Percentiles rank a stretch among this genome's conserved stretches.
phyloP scores from a whole-genome alignment of 306 rosid genomes.

The Trifolium pratense region DNA sequence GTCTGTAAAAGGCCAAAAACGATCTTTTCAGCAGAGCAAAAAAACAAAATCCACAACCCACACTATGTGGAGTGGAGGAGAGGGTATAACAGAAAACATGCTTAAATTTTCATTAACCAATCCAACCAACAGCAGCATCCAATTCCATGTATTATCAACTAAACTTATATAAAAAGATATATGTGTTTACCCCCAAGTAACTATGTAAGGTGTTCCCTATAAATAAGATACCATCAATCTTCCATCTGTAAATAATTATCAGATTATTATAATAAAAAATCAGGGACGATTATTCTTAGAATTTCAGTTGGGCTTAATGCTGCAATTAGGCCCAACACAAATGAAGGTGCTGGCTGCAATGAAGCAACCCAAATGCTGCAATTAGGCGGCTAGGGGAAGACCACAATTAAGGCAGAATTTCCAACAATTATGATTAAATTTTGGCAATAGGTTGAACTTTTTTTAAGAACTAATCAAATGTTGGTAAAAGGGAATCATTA shows the following conservation, averaged over 20 bases:
- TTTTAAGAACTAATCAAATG: neutral
- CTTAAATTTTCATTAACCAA: slow-evolving; percentile 10
- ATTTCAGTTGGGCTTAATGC: too few relatives aligned
- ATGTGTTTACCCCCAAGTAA: neutral
- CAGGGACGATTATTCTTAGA: neutral
- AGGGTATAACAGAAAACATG: neutral
- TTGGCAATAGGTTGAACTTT: neutral
- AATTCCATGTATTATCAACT: slow-evolving; percentile 6
- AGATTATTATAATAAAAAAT: neutral
- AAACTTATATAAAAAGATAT: neutral
- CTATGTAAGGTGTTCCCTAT: neutral
- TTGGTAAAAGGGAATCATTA: neutral
- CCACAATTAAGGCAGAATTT: too few relatives aligned
- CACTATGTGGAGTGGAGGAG: neutral
- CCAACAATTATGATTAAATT: neutral
- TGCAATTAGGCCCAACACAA: too few relatives aligned
- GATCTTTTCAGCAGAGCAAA: slow-evolving; percentile 17
- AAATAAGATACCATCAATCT: neutral
- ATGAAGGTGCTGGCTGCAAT: too few relatives aligned
- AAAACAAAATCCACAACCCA: slow-evolving; percentile 15
- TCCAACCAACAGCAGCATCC: slow-evolving; percentile 15
- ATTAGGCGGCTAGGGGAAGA: too few relatives aligned
- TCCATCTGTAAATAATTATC: neutral
- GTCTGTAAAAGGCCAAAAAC: slow-evolving; percentile 56
- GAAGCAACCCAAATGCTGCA: too few relatives aligned